Evolutionary conservation across 257 asterid genomes (phyloP), one percentile per base, ranked within the genome.

Genomic region (Dorcoceras hygrometricum): DNA sequence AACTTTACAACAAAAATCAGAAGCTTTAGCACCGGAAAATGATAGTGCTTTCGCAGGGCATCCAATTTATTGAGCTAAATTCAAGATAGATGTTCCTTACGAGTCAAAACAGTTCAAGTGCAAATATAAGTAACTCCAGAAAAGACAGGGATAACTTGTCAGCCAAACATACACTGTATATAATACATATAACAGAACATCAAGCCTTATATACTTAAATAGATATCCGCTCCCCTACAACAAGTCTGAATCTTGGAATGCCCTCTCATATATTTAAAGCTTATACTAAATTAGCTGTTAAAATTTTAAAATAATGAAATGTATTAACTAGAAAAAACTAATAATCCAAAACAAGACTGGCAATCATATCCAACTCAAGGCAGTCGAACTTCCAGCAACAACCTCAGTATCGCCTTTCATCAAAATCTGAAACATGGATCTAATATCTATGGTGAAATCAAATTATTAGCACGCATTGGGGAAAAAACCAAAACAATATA

Each of bases 191-290:
- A 50, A 29, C 51, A 32, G 48, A 29, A 29, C 18, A 50, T 29
- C 39, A 57, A 62, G 36, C 66, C 48, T 66, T 23, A 34, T 31
- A 48, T 39, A 55, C 31, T 46, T 51, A 50, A 54, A 50, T 59
- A 4, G 36, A 50, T 59, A 28, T 36, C 26, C 64, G 58, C 31
- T 66, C 28, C 31, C 53, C 22, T 23, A 62, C 64, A 54, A 32
- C 0, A 66, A n/a, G 57, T 28, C 64, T 27, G 64, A 28, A n/a
- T 59, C 48, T 26, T n/a, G 20, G 20, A 8, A 24, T 18, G 9
- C 27, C 2, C 18, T 64, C 1, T 14, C 32, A 48, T 43, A 2
- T 26, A n/a, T 6, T 64, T 3, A 46, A 48, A 59, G 48, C 7
- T 6, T n/a, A 24, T 59, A 5, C 23, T 18, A 11, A 59, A 59